Percentiles rank a stretch among this genome's conserved stretches.
These are phyloP conservation scores for Talaromyces nanjingensis DNA, from an alignment of 495 filamentous ascomycete species.

Conservation along the genomic window DNA sequence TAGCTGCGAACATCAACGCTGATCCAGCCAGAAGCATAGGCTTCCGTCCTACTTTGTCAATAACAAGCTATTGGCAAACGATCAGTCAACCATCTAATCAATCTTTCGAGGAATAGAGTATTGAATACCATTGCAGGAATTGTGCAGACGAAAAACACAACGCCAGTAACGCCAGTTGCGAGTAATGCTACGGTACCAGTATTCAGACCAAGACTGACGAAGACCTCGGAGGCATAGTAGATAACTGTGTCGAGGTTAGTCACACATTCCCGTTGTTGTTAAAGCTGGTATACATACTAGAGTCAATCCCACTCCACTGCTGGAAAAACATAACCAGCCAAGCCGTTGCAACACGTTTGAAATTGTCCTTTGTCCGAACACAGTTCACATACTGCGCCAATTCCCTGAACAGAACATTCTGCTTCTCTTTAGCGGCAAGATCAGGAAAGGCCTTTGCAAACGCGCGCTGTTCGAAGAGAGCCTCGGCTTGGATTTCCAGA, in stretches of 20 bases:
- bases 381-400: neutral
- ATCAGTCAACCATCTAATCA: neutral
- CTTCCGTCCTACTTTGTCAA: neutral
- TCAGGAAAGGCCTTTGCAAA: neutral
- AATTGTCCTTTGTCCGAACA: neutral
- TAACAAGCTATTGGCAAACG: neutral
- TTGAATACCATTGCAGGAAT: neutral
- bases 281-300: neutral
- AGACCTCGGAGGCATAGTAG: neutral
- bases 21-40: neutral
- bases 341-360: neutral
- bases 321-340: neutral
- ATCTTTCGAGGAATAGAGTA: no score
- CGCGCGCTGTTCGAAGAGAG: neutral
- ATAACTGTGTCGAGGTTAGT: neutral
- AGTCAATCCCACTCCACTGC: neutral
- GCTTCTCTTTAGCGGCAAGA: neutral
- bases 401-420: neutral
- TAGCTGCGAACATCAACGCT: neutral
- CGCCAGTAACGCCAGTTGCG: neutral
- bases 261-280: neutral
- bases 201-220: neutral
- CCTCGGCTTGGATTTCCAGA: neutral
- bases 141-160: neutral
- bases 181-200: neutral